Percentiles rank a stretch among this genome's conserved stretches.
Evolutionary conservation across 768 basidiomycete species (phyloP).

Genomic region (Boletus sp.): DNA sequence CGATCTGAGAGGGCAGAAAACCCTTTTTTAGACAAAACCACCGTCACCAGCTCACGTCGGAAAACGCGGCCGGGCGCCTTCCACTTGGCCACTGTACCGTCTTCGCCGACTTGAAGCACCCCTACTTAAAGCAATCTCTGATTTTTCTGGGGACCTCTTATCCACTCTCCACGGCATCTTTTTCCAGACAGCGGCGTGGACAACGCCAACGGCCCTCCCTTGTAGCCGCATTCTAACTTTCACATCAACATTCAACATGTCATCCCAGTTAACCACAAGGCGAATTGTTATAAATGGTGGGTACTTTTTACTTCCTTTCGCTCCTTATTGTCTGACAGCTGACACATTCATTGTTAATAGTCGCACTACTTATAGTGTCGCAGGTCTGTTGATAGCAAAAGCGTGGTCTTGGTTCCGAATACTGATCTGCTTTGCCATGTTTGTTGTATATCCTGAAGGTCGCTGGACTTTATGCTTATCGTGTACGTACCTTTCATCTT

Average conservation of each 20-base stretch:
- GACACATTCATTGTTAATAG: slow-evolving; percentile 29
- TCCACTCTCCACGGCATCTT: background rate
- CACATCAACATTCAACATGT: slow-evolving; percentile 11
- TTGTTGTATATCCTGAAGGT: slow-evolving; percentile 45
- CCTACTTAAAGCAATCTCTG: background rate
- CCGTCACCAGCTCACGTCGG: slow-evolving; percentile 1
- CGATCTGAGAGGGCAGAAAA: background rate
- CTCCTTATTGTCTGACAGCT: background rate
- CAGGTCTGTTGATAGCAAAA: slow-evolving; percentile 39
- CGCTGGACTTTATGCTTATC: slow-evolving; percentile 74
- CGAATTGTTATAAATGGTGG: slow-evolving; percentile 47
- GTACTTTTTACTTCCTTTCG: slow-evolving; percentile 3
- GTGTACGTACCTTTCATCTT: slow-evolving; percentile 42
- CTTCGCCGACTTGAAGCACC: background rate
- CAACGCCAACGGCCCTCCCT: background rate
- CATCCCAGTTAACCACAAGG: slow-evolving; percentile 37
- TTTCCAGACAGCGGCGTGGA: background rate
- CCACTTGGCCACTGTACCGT: background rate
- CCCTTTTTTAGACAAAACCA: slow-evolving; percentile 11
- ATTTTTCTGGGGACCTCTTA: background rate
- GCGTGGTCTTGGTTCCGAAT: background rate
- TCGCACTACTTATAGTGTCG: slow-evolving; percentile 50
- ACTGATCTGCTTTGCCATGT: slow-evolving; percentile 1
- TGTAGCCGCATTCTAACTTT: background rate
- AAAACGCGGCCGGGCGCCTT: background rate